Evolutionary conservation across 1,284 basidiomycete genomes (phyloP), one percentile per base, ranked within the genome.

Genomic region (Malassezia obtusa): DNA sequence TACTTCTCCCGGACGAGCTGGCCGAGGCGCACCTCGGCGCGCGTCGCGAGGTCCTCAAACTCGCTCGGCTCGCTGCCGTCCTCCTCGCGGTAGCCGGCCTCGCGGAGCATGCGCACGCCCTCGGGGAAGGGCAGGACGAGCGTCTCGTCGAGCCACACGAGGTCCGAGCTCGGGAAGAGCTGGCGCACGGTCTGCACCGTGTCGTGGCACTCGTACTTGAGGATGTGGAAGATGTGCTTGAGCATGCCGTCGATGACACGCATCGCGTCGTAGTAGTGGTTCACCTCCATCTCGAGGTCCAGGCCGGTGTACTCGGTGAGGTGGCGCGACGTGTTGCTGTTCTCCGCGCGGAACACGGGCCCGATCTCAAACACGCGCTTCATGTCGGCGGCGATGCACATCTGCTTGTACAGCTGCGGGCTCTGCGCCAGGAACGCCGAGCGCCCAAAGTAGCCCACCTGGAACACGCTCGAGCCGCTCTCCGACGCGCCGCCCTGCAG

Each of bases 1-100:
- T 90, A 92, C 77, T 92, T 94, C 53, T 83, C 83, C 75, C 86
- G 87, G 67, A 96, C 83, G 49, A 96, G 78, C 49, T 83, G 79
- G 26, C 92, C 92, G 22, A 96, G 83, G 50, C 86, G 81, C 77
- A 87, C 91, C 78, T 98, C 92, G 70, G 90, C 88, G 64, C 85
- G 83, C 6, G 89, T 94, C 32, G 30, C 15, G 7, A 71, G 52
- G 46, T 71, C 68, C 39, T 71, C 67, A 43, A 65, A 62, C 53
- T 60, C 59, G 46, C 55, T 62, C 35, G 67, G 67, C 37, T 58
- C n/a, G 40, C 46, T 59, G 30, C 66, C 66, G 45, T 65, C 64
- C 31, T 68, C 67, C 14, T 67, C 63, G 22, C 59, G 54, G 53
- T 60, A 71, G 38, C 68, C 75, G 5, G 73, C 65, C 14, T 76